Percentiles rank a stretch among this genome's conserved stretches.
phyloP scores from a whole-genome alignment of 257 asterid genomes.

The Craterostigma plantagineum region DNA sequence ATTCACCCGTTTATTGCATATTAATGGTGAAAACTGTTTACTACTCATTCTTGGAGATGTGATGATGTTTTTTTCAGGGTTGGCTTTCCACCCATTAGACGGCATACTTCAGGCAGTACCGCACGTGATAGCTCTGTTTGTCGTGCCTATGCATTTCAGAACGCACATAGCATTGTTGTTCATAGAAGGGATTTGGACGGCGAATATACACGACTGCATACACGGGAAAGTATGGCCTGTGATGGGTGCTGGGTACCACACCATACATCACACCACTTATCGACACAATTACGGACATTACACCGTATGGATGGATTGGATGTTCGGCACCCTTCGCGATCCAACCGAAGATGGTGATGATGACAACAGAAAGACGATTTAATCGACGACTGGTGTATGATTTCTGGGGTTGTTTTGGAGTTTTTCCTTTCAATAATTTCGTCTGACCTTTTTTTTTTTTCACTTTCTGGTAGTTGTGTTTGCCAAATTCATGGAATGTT shows the following conservation, averaged over 20 bases:
- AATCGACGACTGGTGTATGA: too few species aligned
- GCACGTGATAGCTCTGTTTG: constrained; percentile 64
- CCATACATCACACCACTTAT: constrained; percentile 95
- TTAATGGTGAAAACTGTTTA: too few species aligned
- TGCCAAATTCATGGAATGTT: too few species aligned
- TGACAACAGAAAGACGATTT: constrained; percentile 40
- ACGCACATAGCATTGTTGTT: constrained; percentile 65
- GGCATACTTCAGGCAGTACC: constrained; percentile 90
- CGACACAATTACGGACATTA: constrained; percentile 92
- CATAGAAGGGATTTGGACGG: constrained; percentile 81
- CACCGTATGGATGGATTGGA: constrained; percentile 98
- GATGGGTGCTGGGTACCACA: constrained; percentile 97
- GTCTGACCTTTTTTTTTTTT: too few species aligned
- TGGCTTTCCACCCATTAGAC: constrained; percentile 90
- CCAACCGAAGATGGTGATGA: constrained; percentile 39
- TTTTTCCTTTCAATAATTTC: too few species aligned
- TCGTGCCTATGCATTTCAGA: constrained; percentile 63
- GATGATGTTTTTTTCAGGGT: too few species aligned
- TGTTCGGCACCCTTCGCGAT: constrained; percentile 90
- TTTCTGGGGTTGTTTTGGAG: too few species aligned
- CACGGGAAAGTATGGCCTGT: constrained; percentile 84
- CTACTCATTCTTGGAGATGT: too few species aligned
- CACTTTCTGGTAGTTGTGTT: too few species aligned
- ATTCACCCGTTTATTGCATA: too few species aligned
- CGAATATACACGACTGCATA: constrained; percentile 88